Evolutionary conservation across 1,139 yeast genomes (phyloP).

Genomic region (Geotrichum fermentans): DNA sequence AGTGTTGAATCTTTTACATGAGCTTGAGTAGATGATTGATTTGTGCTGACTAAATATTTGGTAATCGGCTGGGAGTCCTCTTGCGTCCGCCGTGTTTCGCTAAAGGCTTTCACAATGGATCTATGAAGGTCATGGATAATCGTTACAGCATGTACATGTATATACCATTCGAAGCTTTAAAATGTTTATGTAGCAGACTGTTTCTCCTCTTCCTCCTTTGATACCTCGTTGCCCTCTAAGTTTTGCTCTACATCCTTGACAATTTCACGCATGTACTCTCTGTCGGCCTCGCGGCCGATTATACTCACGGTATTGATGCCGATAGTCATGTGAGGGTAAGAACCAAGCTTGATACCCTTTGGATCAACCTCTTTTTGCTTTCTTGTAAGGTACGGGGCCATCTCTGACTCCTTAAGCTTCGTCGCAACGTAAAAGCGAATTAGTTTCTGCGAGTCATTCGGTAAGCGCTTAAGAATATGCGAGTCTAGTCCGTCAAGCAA

Average conservation of each 20-base stretch:
- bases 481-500: conserved; percentile 46
- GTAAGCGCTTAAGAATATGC: conserved; percentile 32
- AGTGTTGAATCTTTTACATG: not conserved
- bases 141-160: too few species aligned
- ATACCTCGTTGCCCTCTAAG: conserved; percentile 52
- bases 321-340: conserved; percentile 72
- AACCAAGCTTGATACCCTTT: conserved; percentile 60
- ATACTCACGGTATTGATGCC: conserved; percentile 66
- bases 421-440: conserved; percentile 62
- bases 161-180: too few species aligned
- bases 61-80: too few species aligned
- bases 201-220: conserved; percentile 51
- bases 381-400: conserved; percentile 58
- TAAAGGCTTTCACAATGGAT: too few species aligned
- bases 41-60: too few species aligned
- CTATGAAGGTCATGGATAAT: too few species aligned
- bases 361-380: conserved; percentile 50
- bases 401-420: conserved; percentile 52
- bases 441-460: conserved; percentile 35
- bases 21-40: too few species aligned
- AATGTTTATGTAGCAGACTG: too few species aligned
- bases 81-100: too few species aligned
- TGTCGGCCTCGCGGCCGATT: conserved; percentile 49
- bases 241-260: conserved; percentile 46
- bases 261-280: conserved; percentile 41